phyloP scores from a whole-genome alignment of 805 yeast genomes.

The Yueomyces sp. region DNA sequence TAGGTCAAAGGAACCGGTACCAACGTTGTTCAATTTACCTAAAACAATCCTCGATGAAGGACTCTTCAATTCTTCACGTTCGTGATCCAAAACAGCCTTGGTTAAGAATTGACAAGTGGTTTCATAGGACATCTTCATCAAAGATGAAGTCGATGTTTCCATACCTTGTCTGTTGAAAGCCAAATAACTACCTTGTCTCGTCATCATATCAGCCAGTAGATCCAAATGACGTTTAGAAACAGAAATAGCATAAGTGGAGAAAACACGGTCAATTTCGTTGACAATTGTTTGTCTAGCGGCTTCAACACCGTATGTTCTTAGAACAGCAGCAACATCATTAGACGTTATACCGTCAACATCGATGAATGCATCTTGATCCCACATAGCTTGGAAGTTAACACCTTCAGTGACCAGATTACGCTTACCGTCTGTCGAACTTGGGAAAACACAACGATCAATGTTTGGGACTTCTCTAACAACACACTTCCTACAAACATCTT shows the following conservation, averaged over 20 bases:
- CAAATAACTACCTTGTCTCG: constrained; percentile 92
- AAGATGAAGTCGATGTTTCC: constrained; percentile 87
- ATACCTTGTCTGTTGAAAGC: constrained; percentile 98
- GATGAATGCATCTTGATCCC: constrained; percentile 92
- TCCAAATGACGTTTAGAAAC: constrained; percentile 92
- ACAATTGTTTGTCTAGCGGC: constrained; percentile 98
- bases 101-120: constrained; percentile 96
- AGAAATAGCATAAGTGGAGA: constrained; percentile 89
- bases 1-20: constrained; percentile 93
- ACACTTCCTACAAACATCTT: constrained; percentile 75
- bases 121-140: constrained; percentile 98
- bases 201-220: constrained; percentile 97
- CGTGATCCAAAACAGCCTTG: constrained; percentile 88
- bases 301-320: constrained; percentile 91
- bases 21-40: constrained; percentile 83
- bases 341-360: constrained; percentile 82
- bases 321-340: constrained; percentile 84
- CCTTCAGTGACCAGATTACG: constrained; percentile 90
- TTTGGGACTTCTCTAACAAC: constrained; percentile 86
- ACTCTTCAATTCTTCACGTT: constrained; percentile 71
- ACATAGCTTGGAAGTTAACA: constrained; percentile 93
- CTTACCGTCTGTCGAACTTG: constrained; percentile 53
- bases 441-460: constrained; percentile 88
- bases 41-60: constrained; percentile 90
- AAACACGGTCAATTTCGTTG: constrained; percentile 88